A percentile compares a stretch with the other conserved stretches of the same genome.
These are phyloP conservation scores for Eimeria sp. DNA, from an alignment of 169 alveolate species.

Conservation along the genomic window DNA sequence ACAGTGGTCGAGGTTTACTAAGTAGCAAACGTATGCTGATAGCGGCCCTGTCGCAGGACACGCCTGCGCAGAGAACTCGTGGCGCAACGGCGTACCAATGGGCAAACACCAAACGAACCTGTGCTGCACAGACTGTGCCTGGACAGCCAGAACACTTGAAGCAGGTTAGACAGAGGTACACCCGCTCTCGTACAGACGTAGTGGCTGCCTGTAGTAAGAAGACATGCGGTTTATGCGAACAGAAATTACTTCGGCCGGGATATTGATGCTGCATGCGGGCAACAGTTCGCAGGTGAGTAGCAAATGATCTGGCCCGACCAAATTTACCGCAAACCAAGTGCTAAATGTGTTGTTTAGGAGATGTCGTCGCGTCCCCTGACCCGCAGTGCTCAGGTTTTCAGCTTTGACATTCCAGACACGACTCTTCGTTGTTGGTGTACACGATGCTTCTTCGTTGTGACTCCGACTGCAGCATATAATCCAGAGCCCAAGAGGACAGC, in stretches of 20 bases:
- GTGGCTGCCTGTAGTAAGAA: neutral
- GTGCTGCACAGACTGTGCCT: neutral
- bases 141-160: neutral
- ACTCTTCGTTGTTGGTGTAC: neutral
- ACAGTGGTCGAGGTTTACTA: neutral
- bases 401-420: neutral
- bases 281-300: slow-evolving; percentile 77
- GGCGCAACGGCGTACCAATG: neutral
- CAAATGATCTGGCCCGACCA: neutral
- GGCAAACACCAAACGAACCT: neutral
- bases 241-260: slow-evolving; percentile 91
- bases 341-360: neutral
- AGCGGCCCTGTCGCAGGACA: neutral
- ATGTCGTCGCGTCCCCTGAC: neutral
- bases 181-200: neutral
- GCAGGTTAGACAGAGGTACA: neutral
- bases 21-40: neutral
- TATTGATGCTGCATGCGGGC: slow-evolving; percentile 94
- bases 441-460: neutral
- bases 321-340: neutral
- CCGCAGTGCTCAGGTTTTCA: neutral
- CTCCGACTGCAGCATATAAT: slow-evolving; percentile 24
- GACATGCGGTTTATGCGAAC: slow-evolving; percentile 1
- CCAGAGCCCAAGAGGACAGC: slow-evolving; percentile 38
- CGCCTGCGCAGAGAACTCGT: neutral